phyloP scores from a whole-genome alignment of 2,329 filamentous ascomycete genomes.

The Hymenoscyphus occultus region DNA sequence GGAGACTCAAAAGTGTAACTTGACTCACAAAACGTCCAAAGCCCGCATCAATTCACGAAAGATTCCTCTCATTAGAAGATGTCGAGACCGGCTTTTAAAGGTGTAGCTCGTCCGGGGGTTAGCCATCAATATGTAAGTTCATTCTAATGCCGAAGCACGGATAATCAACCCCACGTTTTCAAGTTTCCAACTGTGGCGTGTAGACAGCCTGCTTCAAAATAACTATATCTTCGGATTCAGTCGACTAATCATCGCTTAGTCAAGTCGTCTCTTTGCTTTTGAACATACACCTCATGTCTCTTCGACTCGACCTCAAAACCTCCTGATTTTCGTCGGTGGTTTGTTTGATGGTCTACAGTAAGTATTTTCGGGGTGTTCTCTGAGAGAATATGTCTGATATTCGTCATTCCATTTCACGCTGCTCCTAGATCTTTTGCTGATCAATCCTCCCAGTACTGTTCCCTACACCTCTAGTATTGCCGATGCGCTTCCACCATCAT shows the following conservation, averaged over 20 bases:
- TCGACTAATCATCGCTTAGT: constrained; percentile 16
- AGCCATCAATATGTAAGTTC: constrained; percentile 29
- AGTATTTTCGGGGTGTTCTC: not conserved
- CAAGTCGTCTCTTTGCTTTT: constrained; percentile 35
- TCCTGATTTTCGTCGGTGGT: constrained; percentile 53
- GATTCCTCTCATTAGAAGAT: not conserved
- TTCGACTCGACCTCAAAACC: constrained; percentile 38
- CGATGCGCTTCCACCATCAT: constrained; percentile 36
- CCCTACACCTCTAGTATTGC: constrained; percentile 45
- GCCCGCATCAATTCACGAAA: too few relatives aligned
- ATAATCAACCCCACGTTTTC: not conserved
- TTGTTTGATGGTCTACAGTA: constrained; percentile 49
- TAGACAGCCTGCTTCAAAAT: too few relatives aligned
- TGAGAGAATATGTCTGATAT: not conserved
- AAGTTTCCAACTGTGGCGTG: not conserved
- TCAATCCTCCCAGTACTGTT: constrained; percentile 36
- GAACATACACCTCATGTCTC: constrained; percentile 31
- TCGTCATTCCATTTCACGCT: not conserved
- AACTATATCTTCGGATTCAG: too few relatives aligned
- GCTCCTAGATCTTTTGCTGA: not conserved
- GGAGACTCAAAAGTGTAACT: too few relatives aligned
- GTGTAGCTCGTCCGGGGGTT: constrained; percentile 21
- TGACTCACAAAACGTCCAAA: too few relatives aligned
- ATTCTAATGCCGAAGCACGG: not conserved
- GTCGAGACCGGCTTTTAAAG: constrained; percentile 14